A percentile compares a stretch with the other conserved stretches of the same genome.
phyloP scores from a whole-genome alignment of 306 rosid genomes.

The Citrullus mucosospermus region DNA sequence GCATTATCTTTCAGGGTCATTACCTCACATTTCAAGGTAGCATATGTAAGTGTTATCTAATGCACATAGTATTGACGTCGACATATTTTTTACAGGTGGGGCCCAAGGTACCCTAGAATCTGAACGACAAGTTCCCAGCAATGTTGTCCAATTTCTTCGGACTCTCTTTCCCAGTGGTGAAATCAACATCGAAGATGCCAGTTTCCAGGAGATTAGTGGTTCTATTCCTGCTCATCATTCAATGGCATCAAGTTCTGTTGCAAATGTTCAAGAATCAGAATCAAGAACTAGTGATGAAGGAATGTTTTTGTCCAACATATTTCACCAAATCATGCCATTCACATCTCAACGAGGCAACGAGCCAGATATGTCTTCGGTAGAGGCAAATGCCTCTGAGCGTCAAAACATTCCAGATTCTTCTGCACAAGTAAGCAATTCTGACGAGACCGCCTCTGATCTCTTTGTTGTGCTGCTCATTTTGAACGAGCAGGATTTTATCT shows the following conservation, averaged over 20 bases:
- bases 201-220: slow-evolving; percentile 35
- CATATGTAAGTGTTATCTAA: slow-evolving; percentile 28
- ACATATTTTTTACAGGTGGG: slow-evolving; percentile 59
- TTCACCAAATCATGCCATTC: slow-evolving; percentile 69
- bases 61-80: slow-evolving; percentile 43
- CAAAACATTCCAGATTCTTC: slow-evolving; percentile 29
- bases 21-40: slow-evolving; percentile 32
- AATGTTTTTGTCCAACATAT: slow-evolving; percentile 61
- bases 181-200: slow-evolving; percentile 64
- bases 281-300: slow-evolving; percentile 61
- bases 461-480: not conserved
- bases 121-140: slow-evolving; percentile 56
- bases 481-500: not conserved
- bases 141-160: slow-evolving; percentile 47
- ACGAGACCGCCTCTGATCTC: not conserved
- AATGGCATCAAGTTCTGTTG: slow-evolving; percentile 34
- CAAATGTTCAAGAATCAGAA: slow-evolving; percentile 44
- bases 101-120: slow-evolving; percentile 57
- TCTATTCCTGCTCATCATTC: slow-evolving; percentile 32
- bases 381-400: slow-evolving; percentile 30
- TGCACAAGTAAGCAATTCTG: slow-evolving; percentile 35
- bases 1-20: slow-evolving; percentile 30
- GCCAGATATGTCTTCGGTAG: slow-evolving; percentile 15
- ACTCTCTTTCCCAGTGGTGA: slow-evolving; percentile 81
- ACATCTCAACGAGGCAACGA: slow-evolving; percentile 48